These are phyloP conservation scores for Chamaecyparis obtusa DNA, from an alignment of 75 land plant genomes.

Conservation along the genomic window DNA sequence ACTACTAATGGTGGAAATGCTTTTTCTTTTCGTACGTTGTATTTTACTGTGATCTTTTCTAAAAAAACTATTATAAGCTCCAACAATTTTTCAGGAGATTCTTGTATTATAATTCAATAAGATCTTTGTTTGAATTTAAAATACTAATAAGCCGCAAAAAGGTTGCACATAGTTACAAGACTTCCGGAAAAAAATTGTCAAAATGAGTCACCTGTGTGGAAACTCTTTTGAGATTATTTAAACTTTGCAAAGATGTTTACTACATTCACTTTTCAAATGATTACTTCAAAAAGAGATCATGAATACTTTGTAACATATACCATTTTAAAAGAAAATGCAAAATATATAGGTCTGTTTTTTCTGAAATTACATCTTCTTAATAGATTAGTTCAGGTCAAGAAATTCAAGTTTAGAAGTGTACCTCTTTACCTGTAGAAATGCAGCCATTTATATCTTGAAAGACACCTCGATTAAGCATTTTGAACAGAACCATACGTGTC, in stretches of 20 bases:
- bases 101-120: background rate
- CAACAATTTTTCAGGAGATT: background rate
- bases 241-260: background rate
- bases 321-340: background rate
- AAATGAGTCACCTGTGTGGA: background rate
- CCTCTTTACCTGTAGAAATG: conserved; percentile 99
- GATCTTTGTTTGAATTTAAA: background rate
- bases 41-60: background rate
- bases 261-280: background rate
- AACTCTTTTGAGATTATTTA: background rate
- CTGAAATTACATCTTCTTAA: background rate
- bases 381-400: background rate
- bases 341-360: background rate
- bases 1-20: background rate
- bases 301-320: background rate
- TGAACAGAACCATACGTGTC: conserved; percentile 91
- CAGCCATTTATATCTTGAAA: conserved; percentile 95
- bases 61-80: background rate
- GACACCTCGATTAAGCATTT: conserved; percentile 92
- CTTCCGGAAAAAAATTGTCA: background rate
- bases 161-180: background rate
- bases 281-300: background rate
- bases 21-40: background rate
- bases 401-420: conserved; percentile 15
- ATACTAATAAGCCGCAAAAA: background rate